A percentile compares a stretch with the other conserved stretches of the same genome.
phyloP scores from a whole-genome alignment of 2,329 filamentous ascomycete species.

The Ambrosiella xylebori region DNA sequence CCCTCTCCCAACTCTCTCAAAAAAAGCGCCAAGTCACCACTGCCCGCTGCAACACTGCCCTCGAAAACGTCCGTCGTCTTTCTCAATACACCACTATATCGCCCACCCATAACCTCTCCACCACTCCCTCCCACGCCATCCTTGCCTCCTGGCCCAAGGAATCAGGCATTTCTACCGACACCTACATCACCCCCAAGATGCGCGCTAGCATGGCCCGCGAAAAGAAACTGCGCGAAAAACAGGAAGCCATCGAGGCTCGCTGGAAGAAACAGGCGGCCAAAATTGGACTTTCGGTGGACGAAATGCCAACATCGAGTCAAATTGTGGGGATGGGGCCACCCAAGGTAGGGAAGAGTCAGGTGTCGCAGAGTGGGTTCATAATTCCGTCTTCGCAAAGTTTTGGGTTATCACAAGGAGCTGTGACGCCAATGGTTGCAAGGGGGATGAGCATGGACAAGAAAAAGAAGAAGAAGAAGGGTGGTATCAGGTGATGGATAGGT shows the following conservation, averaged over 20 bases:
- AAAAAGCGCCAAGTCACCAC: neutral
- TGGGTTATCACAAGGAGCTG: neutral
- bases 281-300: constrained; percentile 5
- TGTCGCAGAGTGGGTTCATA: neutral
- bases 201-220: constrained; percentile 2
- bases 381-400: neutral
- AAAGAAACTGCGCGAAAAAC: constrained; percentile 8
- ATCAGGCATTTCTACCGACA: constrained; percentile 20
- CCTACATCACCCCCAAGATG: constrained; percentile 21
- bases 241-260: constrained; percentile 6
- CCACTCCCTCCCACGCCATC: constrained; percentile 15
- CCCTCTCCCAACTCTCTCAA: neutral
- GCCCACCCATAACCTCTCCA: constrained; percentile 12
- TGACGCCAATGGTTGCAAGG: neutral
- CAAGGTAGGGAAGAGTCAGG: neutral
- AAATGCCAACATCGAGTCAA: constrained; percentile 5
- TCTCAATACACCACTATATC: neutral
- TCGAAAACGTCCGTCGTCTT: neutral
- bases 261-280: constrained; percentile 10
- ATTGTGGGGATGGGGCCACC: neutral
- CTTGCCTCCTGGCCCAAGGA: constrained; percentile 25
- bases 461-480: constrained; percentile 29
- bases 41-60: neutral
- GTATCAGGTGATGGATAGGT: constrained; percentile 21
- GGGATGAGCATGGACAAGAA: constrained; percentile 17